These are phyloP conservation scores for Suillus weaverae DNA, from an alignment of 768 basidiomycete species.

Conservation along the genomic window DNA sequence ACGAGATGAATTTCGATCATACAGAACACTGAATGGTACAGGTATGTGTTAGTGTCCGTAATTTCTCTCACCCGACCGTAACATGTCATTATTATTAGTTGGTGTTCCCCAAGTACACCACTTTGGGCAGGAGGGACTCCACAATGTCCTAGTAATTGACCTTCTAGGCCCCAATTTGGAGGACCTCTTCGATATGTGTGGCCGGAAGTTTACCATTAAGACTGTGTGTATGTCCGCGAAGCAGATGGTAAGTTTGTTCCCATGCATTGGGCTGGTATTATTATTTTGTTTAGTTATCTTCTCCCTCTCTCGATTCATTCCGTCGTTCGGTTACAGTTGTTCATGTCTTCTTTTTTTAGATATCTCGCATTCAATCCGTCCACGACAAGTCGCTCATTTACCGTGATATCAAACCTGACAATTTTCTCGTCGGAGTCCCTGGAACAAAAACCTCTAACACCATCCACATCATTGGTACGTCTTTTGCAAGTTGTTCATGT, in stretches of 20 bases:
- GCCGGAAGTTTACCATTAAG: slow-evolving; percentile 97
- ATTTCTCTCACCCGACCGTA: slow-evolving; percentile 17
- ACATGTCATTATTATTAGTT: slow-evolving; percentile 45
- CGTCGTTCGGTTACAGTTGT: slow-evolving; percentile 9
- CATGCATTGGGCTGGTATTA: background rate
- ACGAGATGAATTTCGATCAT: slow-evolving; percentile 95
- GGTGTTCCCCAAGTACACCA: slow-evolving; percentile 98
- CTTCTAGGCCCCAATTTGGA: slow-evolving; percentile 96
- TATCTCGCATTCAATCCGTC: slow-evolving; percentile 94
- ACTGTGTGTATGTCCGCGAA: slow-evolving; percentile 99
- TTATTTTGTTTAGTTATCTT: background rate
- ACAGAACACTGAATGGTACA: slow-evolving; percentile 90
- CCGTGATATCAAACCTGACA: slow-evolving; percentile 99
- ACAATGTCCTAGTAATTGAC: slow-evolving; percentile 94
- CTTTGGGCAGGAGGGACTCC: slow-evolving; percentile 97
- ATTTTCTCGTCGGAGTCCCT: slow-evolving; percentile 95
- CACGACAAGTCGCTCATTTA: slow-evolving; percentile 99
- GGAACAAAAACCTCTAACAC: slow-evolving; percentile 87
- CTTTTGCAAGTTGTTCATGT: slow-evolving; percentile 1
- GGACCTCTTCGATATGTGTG: slow-evolving; percentile 98
- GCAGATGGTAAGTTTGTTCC: slow-evolving; percentile 78
- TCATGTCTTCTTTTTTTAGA: slow-evolving; percentile 43
- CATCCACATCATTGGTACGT: slow-evolving; percentile 83
- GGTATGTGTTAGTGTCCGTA: slow-evolving; percentile 50
- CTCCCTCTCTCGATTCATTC: slow-evolving; percentile 4